A percentile compares a stretch with the other conserved stretches of the same genome.
phyloP scores from a whole-genome alignment of 1,284 basidiomycete species.

The Tranzscheliella williamsii region DNA sequence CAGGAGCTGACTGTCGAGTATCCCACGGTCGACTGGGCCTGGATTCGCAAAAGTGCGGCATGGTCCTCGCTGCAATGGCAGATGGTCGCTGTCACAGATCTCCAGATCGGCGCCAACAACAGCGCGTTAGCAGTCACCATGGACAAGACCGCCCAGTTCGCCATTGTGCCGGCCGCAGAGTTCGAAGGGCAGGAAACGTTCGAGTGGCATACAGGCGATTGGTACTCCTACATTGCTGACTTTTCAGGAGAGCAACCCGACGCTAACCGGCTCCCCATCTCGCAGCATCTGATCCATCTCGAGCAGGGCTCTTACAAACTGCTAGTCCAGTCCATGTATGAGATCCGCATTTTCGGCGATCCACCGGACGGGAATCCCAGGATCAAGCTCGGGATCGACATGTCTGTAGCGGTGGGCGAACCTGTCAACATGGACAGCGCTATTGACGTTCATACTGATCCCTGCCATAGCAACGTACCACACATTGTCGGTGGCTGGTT shows the following conservation, averaged over 20 bases:
- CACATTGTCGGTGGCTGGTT: constrained; percentile 36
- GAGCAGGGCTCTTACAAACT: constrained; percentile 25
- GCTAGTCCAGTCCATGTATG: constrained; percentile 27
- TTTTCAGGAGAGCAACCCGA: constrained; percentile 5
- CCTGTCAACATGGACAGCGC: not conserved
- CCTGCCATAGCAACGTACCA: constrained; percentile 24
- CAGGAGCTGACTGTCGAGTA: constrained; percentile 24
- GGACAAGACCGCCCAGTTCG: constrained; percentile 32
- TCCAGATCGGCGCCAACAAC: constrained; percentile 11
- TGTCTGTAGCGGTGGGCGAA: not conserved
- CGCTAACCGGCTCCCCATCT: not conserved
- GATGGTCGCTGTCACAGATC: constrained; percentile 16
- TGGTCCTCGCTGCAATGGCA: constrained; percentile 44
- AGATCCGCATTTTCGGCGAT: constrained; percentile 43
- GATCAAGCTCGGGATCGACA: constrained; percentile 25
- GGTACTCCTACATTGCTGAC: constrained; percentile 38
- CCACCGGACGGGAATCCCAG: constrained; percentile 22
- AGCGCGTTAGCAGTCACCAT: constrained; percentile 20
- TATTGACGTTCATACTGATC: constrained; percentile 10
- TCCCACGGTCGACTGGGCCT: constrained; percentile 22
- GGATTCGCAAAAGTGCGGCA: constrained; percentile 26
- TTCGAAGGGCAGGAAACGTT: constrained; percentile 1
- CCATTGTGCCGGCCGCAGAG: constrained; percentile 4
- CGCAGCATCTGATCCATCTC: constrained; percentile 22
- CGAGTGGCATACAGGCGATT: constrained; percentile 42